A percentile compares a stretch with the other conserved stretches of the same genome.
These are phyloP conservation scores for Pseudoneurospora amorphoporcata DNA, from an alignment of 495 filamentous ascomycete genomes.

Conservation along the genomic window DNA sequence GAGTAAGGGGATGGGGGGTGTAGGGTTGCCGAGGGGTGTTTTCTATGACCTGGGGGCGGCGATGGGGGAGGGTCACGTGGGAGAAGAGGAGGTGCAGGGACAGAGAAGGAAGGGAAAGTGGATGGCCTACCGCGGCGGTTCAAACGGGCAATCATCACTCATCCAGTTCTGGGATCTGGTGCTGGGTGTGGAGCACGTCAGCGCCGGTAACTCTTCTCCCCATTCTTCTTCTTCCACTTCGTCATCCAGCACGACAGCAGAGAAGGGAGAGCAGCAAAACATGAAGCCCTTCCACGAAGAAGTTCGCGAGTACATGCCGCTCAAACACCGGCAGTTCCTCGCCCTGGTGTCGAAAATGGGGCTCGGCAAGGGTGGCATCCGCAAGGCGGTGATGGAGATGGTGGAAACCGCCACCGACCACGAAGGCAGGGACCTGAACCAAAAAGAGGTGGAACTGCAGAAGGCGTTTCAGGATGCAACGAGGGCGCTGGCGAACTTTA, in stretches of 20 bases:
- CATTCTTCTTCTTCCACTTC: background rate
- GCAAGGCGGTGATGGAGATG: conserved; percentile 6
- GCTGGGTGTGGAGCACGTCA: conserved; percentile 71
- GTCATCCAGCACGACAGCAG: conserved; percentile 42
- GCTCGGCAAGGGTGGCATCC: conserved; percentile 4
- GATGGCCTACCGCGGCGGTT: conserved; percentile 77
- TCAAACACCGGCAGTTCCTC: conserved; percentile 70
- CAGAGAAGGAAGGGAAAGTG: conserved; percentile 43
- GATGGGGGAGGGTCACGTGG: conserved; percentile 46
- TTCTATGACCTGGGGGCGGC: conserved; percentile 83
- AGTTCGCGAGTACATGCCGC: conserved; percentile 90
- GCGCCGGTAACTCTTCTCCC: background rate
- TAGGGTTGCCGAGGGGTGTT: conserved; percentile 78
- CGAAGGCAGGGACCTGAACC: conserved; percentile 50
- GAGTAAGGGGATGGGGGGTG: conserved; percentile 92
- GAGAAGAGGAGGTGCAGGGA: conserved; percentile 50
- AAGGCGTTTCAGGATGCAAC: conserved; percentile 73
- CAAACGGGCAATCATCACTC: conserved; percentile 89
- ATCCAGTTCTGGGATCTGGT: conserved; percentile 93
- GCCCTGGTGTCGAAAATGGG: conserved; percentile 54
- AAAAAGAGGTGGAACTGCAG: conserved; percentile 48
- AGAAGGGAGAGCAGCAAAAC: conserved; percentile 53
- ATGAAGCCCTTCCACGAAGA: conserved; percentile 85
- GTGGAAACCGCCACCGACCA: background rate
- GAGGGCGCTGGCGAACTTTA: conserved; percentile 66